phyloP scores from a whole-genome alignment of 495 filamentous ascomycete genomes.

The Aspergillus ostianus region DNA sequence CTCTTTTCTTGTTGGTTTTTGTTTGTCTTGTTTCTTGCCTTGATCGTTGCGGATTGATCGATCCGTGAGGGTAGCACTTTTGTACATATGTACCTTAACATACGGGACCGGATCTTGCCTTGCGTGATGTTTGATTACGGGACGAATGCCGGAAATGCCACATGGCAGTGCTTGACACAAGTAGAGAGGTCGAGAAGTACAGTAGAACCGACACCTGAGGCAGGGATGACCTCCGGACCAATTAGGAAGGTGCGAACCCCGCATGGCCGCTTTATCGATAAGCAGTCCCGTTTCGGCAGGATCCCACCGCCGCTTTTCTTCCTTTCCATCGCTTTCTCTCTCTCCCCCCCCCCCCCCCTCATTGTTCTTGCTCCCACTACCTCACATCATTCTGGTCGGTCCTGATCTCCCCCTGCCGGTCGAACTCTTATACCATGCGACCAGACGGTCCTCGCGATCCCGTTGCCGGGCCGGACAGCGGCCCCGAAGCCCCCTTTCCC shows the following conservation, averaged over 20 bases:
- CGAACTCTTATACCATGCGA: slow-evolving; percentile 27
- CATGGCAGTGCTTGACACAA: too few species aligned
- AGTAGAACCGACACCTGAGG: neutral
- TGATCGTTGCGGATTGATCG: too few species aligned
- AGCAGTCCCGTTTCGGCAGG: too few species aligned
- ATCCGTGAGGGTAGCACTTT: neutral
- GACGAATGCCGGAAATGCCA: neutral
- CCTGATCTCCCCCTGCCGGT: neutral
- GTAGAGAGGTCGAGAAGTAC: too few species aligned
- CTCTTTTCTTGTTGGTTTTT: neutral
- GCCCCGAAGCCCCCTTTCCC: slow-evolving; percentile 77
- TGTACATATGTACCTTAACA: neutral
- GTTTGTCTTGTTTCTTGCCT: neutral
- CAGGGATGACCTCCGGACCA: neutral
- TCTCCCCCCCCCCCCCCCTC: neutral
- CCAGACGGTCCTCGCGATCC: slow-evolving; percentile 52
- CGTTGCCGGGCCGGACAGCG: slow-evolving; percentile 65
- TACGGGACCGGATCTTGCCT: neutral
- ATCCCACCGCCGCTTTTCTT: neutral
- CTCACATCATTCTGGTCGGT: neutral
- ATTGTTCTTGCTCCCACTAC: neutral
- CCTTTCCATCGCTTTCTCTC: slow-evolving; percentile 3
- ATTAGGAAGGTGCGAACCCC: neutral
- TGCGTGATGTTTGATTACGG: neutral
- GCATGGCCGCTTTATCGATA: neutral